A percentile compares a stretch with the other conserved stretches of the same genome.
phyloP scores from a whole-genome alignment of 345 rosid genomes.

The Erodium maritimum region DNA sequence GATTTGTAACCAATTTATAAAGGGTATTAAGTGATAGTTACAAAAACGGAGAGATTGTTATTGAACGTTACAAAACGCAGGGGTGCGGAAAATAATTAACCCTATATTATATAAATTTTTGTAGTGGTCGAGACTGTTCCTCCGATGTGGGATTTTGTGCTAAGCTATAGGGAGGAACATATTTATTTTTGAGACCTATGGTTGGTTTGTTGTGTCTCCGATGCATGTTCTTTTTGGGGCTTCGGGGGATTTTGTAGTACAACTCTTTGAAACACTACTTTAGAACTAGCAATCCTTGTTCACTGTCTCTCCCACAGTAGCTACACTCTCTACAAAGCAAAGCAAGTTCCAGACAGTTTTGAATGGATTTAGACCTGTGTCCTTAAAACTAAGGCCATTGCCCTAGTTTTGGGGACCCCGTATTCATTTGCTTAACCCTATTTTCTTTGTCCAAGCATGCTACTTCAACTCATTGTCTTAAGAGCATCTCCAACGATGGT shows the following conservation, averaged over 20 bases:
- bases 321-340: conserved; percentile 12
- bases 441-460: no score
- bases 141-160: neutral
- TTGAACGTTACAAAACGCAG: no score
- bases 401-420: conserved; percentile 9
- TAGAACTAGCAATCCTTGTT: neutral
- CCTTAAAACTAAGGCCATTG: conserved; percentile 27
- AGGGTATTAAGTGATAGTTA: no score
- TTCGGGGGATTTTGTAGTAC: neutral
- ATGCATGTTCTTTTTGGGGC: neutral
- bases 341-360: conserved; percentile 31
- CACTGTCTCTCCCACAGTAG: conserved; percentile 1
- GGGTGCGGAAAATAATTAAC: no score
- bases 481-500: no score
- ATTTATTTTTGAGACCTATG: neutral
- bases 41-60: no score
- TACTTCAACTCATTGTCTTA: no score
- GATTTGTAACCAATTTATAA: no score
- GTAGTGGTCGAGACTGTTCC: neutral
- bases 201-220: neutral
- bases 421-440: no score
- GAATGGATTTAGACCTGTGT: conserved; percentile 53
- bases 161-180: no score
- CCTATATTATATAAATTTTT: no score
- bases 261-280: neutral